A percentile compares a stretch with the other conserved stretches of the same genome.
These are phyloP conservation scores for Xylaria longipes DNA, from an alignment of 495 filamentous ascomycete genomes.

Conservation along the genomic window DNA sequence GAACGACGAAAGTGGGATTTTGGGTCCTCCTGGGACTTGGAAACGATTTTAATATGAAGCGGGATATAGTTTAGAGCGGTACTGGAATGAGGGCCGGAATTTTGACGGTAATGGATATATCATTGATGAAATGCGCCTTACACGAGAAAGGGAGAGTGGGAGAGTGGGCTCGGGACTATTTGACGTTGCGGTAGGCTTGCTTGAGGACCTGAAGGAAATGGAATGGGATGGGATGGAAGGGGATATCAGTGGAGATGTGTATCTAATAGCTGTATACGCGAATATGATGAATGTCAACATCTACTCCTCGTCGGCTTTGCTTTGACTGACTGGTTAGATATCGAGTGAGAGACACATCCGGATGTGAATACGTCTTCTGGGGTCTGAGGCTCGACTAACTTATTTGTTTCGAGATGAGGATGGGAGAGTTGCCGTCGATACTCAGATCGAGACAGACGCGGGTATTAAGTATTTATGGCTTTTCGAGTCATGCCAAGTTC, in stretches of 20 bases:
- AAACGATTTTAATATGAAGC: neutral
- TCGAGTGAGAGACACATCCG: neutral
- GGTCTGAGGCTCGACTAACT: neutral
- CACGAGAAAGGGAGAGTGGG: too few species aligned
- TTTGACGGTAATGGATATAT: neutral
- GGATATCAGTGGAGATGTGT: neutral
- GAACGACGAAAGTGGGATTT: neutral
- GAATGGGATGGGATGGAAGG: neutral
- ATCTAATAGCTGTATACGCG: constrained; percentile 2
- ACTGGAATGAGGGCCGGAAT: neutral
- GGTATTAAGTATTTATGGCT: neutral
- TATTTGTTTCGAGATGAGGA: neutral
- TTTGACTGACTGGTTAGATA: neutral
- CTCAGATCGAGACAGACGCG: neutral
- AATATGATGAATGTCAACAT: constrained; percentile 13
- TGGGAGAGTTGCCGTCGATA: neutral
- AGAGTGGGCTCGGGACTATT: neutral
- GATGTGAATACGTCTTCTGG: neutral
- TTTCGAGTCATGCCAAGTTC: neutral
- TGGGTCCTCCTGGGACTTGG: neutral
- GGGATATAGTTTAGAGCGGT: neutral
- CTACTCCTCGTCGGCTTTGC: neutral
- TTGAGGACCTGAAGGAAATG: neutral
- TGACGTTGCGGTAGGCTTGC: neutral
- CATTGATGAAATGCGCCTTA: neutral